Evolutionary conservation across 2,329 filamentous ascomycete genomes (phyloP).

Genomic region (Alternaria sp.): DNA sequence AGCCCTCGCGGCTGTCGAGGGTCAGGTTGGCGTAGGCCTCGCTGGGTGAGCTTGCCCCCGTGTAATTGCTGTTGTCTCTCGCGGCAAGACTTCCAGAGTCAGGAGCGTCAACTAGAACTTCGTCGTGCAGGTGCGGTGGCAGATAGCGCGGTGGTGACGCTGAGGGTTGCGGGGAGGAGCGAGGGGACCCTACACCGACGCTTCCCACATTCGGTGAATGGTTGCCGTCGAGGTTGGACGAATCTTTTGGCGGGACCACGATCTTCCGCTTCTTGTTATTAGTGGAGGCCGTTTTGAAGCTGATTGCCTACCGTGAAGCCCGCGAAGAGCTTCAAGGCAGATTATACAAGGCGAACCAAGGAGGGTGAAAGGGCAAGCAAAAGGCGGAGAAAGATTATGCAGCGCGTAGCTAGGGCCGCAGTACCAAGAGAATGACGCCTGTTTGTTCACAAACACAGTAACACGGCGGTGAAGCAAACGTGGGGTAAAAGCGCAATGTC

Average conservation of each 20-base stretch:
- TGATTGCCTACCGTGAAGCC: conserved; percentile 51
- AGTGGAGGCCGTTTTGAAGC: conserved; percentile 53
- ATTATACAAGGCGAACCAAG: conserved; percentile 17
- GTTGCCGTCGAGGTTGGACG: conserved; percentile 17
- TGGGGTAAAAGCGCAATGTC: conserved; percentile 31
- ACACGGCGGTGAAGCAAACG: conserved; percentile 21
- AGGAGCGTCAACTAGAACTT: conserved; percentile 52
- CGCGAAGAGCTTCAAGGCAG: conserved; percentile 48
- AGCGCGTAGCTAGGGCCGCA: conserved; percentile 30
- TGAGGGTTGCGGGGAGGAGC: conserved; percentile 49
- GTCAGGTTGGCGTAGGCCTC: conserved; percentile 63
- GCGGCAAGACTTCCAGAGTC: conserved; percentile 33
- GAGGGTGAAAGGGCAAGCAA: conserved; percentile 4
- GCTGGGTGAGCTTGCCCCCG: conserved; percentile 58
- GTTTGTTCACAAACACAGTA: conserved; percentile 12
- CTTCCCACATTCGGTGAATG: conserved; percentile 45
- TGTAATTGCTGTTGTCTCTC: conserved; percentile 47
- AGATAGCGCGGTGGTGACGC: conserved; percentile 58
- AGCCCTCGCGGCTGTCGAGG: conserved; percentile 54
- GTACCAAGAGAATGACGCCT: conserved; percentile 10
- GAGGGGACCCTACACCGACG: conserved; percentile 44
- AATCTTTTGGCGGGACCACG: conserved; percentile 42
- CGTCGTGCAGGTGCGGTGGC: conserved; percentile 64
- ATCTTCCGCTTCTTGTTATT: conserved; percentile 60
- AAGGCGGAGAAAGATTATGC: conserved; percentile 13